Base-by-base conservation (phyloP, 2,329 filamentous ascomycete genomes). In the Colletotrichum chlorophyti region DNA sequence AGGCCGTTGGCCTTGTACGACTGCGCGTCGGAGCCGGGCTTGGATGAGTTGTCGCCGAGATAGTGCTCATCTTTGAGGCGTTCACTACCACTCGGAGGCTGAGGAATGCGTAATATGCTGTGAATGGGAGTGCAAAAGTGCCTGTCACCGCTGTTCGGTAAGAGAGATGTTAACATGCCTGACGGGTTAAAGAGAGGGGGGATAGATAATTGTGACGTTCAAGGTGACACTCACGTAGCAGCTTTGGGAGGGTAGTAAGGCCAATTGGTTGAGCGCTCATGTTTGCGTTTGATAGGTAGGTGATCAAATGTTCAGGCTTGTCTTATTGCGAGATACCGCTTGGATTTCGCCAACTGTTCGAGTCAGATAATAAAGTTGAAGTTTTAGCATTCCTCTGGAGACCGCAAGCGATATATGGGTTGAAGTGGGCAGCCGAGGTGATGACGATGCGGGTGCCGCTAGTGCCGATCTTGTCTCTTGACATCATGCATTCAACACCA, bases 71-170 rank as follows among this genome's bases (percentile, higher is more conserved):
- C 41, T 26, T 35, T 31, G 1, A 58, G 17, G 6, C 54, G 48
- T 21, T 58, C 38, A 27, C 32, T 26, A 58, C 49, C 17, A 53
- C 42, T 9, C 49, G 40, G n/a, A 58, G 14, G 21, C 49, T 58
- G 27, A 58, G 54, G 9, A 58, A 35, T 10, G 41, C 48, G 41
- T 58, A 58, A 41, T 53, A 58, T 11, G 41, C 23, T 9, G 54
- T 53, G 27, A 58, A 58, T 2, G 54, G 54, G 7, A 58, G 48
- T 9, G 41, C 49, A n/a, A 58, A 58, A 7, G 34, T 24, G 12
- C 54, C 48, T 8, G 48, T 58, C 2, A 58, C 48, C 8, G 54
- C 54, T 58, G 17, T 21, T 9, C 5, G n/a, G 9, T 3, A 6
- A 7, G 37, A n/a, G 3, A n/a, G 11, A n/a, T 6, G 26, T 38